Base-by-base conservation (phyloP, 2,329 filamentous ascomycete species). In the Fusarium sulawesiense region DNA sequence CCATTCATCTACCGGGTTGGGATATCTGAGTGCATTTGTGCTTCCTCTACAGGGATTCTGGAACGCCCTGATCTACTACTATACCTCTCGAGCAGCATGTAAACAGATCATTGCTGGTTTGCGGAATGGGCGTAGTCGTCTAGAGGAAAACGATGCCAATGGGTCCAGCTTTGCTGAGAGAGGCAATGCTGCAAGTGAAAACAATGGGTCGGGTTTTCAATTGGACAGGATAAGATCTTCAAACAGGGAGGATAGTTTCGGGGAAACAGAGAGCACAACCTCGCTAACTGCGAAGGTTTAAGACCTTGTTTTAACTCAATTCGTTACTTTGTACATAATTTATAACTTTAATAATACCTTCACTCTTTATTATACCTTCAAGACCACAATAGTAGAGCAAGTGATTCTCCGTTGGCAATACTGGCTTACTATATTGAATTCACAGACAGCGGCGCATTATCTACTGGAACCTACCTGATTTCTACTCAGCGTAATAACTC, bases 51-150 rank as follows among this genome's bases (percentile, higher is more conserved):
- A 62, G 9, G 60, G 60, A 4, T 62, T 62, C 20, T 62, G 60
- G 60, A 62, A 62, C 14, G 60, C 60, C 10, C 12, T 62, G 21
- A 62, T 62, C 5, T 62, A 62, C n/a, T 62, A 61, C 13, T 62
- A 61, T 11, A 62, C 60, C 7, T 62, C 60, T 27, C 40, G 60
- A 41, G 46, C 56, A 6, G 60, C 60, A 0, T 62, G 56, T 10
- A 61, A 46, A 18, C 56, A 62, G 30, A 20, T 32, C 1, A 46
- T 60, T 8, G 9, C 9, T 10, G 9, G 25, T 10, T 27, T 27
- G 9, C 9, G 25, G 9, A 27, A 27, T 27, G 9, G 25, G 25
- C 9, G 9, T 27, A 10, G 9, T 27, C 25, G 9, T 27, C 25
- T 27, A 10, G 25, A 27, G 25, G 23, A 21, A 21, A 21, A 6